Evolutionary conservation across 805 yeast genomes (phyloP).

Genomic region (Candida michaelii): DNA sequence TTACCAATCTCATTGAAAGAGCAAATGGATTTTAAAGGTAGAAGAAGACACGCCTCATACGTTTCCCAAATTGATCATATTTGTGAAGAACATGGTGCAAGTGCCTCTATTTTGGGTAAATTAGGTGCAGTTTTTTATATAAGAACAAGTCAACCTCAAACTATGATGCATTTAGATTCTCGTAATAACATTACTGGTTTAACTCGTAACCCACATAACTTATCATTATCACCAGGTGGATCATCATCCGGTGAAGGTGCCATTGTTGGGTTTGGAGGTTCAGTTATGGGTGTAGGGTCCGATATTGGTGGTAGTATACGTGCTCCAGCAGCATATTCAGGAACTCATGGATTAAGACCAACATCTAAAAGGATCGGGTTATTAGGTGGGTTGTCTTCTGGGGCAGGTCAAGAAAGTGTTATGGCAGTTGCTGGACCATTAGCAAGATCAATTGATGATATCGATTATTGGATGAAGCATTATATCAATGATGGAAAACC

Average conservation of each 20-base stretch:
- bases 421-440: constrained; percentile 69
- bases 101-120: constrained; percentile 33
- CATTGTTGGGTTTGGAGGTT: constrained; percentile 41
- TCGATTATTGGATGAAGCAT: constrained; percentile 64
- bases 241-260: constrained; percentile 48
- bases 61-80: constrained; percentile 35
- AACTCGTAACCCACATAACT: constrained; percentile 39
- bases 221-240: constrained; percentile 42
- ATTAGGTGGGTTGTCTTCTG: constrained; percentile 51
- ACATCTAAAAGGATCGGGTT: constrained; percentile 35
- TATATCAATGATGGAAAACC: constrained; percentile 65
- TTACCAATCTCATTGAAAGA: constrained; percentile 64
- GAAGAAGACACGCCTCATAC: constrained; percentile 39
- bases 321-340: constrained; percentile 44
- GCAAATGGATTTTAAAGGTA: constrained; percentile 37
- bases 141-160: constrained; percentile 46
- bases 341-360: constrained; percentile 44
- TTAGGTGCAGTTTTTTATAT: constrained; percentile 45
- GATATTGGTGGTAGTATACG: constrained; percentile 48
- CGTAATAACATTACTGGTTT: constrained; percentile 39
- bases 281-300: constrained; percentile 40
- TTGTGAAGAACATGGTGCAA: constrained; percentile 28
- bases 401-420: constrained; percentile 65
- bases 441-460: constrained; percentile 62
- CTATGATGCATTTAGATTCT: constrained; percentile 45